Conservation (phyloP, 2,329 filamentous ascomycete species). For the Fusarium pseudocircinatum region DNA sequence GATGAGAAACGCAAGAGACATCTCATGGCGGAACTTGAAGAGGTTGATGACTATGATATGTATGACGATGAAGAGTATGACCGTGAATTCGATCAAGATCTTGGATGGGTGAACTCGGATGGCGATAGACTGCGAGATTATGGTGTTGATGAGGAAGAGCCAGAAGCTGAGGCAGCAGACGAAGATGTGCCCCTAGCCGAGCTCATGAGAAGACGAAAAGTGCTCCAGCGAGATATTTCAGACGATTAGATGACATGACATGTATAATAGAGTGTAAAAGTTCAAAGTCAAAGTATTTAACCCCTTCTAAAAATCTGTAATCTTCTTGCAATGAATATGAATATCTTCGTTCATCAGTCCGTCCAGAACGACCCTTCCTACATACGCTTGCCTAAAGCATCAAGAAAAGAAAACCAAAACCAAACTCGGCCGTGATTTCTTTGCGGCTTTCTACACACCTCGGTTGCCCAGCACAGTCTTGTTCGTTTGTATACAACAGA, state of each 20-base stretch:
- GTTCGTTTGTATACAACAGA: slow-evolving; percentile 39
- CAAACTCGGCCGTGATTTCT: slow-evolving; percentile 38
- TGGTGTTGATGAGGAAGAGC: slow-evolving; percentile 80
- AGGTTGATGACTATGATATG: slow-evolving; percentile 65
- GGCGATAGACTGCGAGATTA: slow-evolving; percentile 80
- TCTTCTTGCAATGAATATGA: slow-evolving; percentile 24
- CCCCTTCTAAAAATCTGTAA: slow-evolving; percentile 28
- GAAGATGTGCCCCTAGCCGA: slow-evolving; percentile 76
- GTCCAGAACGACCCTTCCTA: slow-evolving; percentile 1
- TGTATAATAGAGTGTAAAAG: slow-evolving; percentile 29
- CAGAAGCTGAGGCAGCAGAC: slow-evolving; percentile 47
- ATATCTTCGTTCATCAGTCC: slow-evolving; percentile 9
- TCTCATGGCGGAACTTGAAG: slow-evolving; percentile 62
- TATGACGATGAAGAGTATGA: slow-evolving; percentile 68
- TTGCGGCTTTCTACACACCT: slow-evolving; percentile 21
- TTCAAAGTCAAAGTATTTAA: slow-evolving; percentile 24
- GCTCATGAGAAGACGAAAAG: slow-evolving; percentile 67
- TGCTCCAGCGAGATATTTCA: slow-evolving; percentile 45
- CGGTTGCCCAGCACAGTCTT: slow-evolving; percentile 44
- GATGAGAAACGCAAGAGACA: slow-evolving; percentile 55
- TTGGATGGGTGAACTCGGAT: slow-evolving; percentile 77
- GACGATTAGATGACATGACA: slow-evolving; percentile 42
- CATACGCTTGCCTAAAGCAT: slow-evolving; percentile 34
- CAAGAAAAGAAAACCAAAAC: slow-evolving; percentile 39
- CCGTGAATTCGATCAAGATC: slow-evolving; percentile 44